Conservation (phyloP, 192 early-diverging fungal species). For the Backusella luteola region DNA sequence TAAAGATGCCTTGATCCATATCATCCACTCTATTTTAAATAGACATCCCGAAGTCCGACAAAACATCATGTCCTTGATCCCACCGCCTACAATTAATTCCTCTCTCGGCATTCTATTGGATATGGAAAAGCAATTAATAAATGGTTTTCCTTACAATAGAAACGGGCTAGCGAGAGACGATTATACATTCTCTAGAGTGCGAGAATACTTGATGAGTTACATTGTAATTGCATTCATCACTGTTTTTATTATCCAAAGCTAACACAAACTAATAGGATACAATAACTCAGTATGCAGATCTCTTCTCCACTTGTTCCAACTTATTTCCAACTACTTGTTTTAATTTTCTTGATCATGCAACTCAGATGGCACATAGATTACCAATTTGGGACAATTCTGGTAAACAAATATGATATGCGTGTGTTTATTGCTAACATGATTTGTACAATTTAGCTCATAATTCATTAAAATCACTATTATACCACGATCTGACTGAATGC, state of each 20-base stretch:
- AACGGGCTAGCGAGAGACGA: constrained; percentile 77
- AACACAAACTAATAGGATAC: constrained; percentile 46
- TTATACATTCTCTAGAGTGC: constrained; percentile 88
- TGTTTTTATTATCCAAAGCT: neutral
- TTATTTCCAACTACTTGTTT: constrained; percentile 79
- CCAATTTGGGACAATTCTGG: constrained; percentile 72
- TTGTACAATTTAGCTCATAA: constrained; percentile 51
- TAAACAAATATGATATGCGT: neutral
- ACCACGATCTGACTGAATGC: constrained; percentile 66
- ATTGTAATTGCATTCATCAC: constrained; percentile 38
- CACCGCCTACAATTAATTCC: constrained; percentile 82
- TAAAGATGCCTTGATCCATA: constrained; percentile 65
- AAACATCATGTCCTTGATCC: constrained; percentile 72
- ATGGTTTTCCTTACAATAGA: constrained; percentile 86
- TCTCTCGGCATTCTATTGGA: constrained; percentile 62
- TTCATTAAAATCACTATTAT: constrained; percentile 59
- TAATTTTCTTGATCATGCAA: constrained; percentile 76
- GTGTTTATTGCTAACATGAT: neutral
- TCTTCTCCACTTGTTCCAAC: constrained; percentile 62
- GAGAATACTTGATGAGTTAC: constrained; percentile 70
- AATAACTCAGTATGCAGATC: constrained; percentile 70
- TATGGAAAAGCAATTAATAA: constrained; percentile 69
- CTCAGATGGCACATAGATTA: constrained; percentile 71
- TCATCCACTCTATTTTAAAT: constrained; percentile 70
- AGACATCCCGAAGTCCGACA: constrained; percentile 68